Conservation (phyloP, 495 filamentous ascomycete genomes). For the Amorphotheca resinae region DNA sequence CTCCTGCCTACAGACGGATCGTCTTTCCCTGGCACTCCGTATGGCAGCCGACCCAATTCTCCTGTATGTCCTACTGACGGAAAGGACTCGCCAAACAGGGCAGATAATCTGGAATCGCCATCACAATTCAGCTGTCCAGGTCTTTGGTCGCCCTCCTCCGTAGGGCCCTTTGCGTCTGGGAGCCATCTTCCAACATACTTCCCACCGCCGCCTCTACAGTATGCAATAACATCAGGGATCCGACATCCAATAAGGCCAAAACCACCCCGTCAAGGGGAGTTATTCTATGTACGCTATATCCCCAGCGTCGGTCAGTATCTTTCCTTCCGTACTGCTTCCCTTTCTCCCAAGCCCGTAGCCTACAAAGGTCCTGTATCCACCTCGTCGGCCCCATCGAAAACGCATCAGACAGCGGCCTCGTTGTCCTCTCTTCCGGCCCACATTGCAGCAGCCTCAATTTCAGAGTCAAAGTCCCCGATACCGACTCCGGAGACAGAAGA, state of each 20-base stretch:
- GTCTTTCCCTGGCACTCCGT: slow-evolving; percentile 46
- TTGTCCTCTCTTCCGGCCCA: slow-evolving; percentile 21
- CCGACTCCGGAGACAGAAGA: slow-evolving; percentile 21
- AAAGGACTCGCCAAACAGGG: slow-evolving; percentile 13
- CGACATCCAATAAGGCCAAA: slow-evolving; percentile 85
- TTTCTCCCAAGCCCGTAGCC: slow-evolving; percentile 38
- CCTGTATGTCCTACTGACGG: slow-evolving; percentile 14
- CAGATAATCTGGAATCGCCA: slow-evolving; percentile 6
- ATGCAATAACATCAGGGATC: slow-evolving; percentile 62
- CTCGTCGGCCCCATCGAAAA: slow-evolving; percentile 1
- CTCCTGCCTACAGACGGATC: slow-evolving; percentile 45
- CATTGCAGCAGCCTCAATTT: slow-evolving; percentile 16
- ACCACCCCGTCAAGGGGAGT: slow-evolving; percentile 74
- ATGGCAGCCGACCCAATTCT: slow-evolving; percentile 31
- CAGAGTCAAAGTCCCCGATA: slow-evolving; percentile 12
- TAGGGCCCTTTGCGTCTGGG: slow-evolving; percentile 58
- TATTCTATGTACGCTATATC: slow-evolving; percentile 81
- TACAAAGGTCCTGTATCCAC: slow-evolving; percentile 38
- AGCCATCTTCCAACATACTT: slow-evolving; percentile 86
- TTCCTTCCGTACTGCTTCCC: slow-evolving; percentile 68
- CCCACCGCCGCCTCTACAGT: slow-evolving; percentile 70
- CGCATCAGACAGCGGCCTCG: slow-evolving; percentile 12
- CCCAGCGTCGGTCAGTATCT: slow-evolving; percentile 74
- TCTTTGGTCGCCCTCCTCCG: slow-evolving; percentile 24
- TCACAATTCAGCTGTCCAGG: slow-evolving; percentile 8